Evolutionary conservation across 2,329 filamentous ascomycete species (phyloP).

Genomic region (Emmonsia crescens): DNA sequence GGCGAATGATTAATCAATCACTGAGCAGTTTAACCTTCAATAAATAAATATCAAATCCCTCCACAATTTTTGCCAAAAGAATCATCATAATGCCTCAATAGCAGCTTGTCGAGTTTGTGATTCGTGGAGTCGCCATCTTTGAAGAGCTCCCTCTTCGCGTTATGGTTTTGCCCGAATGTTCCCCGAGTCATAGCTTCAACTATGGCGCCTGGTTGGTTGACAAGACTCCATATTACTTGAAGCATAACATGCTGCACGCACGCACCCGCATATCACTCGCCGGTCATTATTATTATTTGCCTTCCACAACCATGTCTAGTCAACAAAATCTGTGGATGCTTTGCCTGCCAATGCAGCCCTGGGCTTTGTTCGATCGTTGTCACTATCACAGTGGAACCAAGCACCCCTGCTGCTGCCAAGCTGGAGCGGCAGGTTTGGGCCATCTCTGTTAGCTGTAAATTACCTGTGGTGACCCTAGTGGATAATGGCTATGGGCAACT

Average conservation of each 20-base stretch:
- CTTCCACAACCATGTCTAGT: not conserved
- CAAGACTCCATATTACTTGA: not conserved
- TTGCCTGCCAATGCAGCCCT: not conserved
- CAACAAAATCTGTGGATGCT: not conserved
- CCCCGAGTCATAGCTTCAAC: not conserved
- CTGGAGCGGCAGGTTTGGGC: not conserved
- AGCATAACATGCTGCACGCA: not conserved
- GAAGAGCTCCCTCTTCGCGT: not conserved
- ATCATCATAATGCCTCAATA: not conserved
- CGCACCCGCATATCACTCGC: not conserved
- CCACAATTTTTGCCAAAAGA: not conserved
- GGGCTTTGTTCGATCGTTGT: not conserved
- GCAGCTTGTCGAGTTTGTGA: not conserved
- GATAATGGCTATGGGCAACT: not conserved
- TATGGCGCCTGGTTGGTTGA: not conserved
- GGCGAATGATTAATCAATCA: not conserved
- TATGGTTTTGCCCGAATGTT: not conserved
- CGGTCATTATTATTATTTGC: not conserved
- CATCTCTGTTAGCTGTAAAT: not conserved
- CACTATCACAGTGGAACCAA: not conserved
- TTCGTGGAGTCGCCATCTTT: not conserved
- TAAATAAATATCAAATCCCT: not conserved
- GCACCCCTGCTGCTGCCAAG: not conserved
- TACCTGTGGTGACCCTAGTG: not conserved
- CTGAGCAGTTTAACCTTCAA: not conserved